Percentiles rank a stretch among this genome's conserved stretches.
These are phyloP conservation scores for Magnusiomyces magnusii DNA, from an alignment of 1,139 yeast genomes.

Conservation along the genomic window DNA sequence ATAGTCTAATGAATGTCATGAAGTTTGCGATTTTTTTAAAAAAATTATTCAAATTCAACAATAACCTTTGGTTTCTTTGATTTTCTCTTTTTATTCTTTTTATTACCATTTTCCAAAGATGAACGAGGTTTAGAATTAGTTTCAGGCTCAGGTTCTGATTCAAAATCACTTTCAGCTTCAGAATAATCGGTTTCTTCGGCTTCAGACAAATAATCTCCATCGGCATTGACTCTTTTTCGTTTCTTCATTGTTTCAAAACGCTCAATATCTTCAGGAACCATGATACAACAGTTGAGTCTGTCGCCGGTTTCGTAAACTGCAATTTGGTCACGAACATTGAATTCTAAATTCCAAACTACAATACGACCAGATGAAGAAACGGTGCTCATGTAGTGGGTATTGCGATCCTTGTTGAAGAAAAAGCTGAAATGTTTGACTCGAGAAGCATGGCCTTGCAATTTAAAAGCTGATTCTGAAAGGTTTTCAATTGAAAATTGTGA, in stretches of 20 bases:
- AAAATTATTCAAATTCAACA: slow-evolving; percentile 8
- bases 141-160: slow-evolving; percentile 38
- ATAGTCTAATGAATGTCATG: neutral
- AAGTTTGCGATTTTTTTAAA: neutral
- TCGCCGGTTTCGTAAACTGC: slow-evolving; percentile 94
- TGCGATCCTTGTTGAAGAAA: slow-evolving; percentile 39
- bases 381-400: slow-evolving; percentile 48
- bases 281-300: slow-evolving; percentile 76
- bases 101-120: slow-evolving; percentile 24
- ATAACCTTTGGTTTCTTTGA: slow-evolving; percentile 17
- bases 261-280: slow-evolving; percentile 74
- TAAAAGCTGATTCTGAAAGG: slow-evolving; percentile 33
- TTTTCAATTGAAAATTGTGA: slow-evolving; percentile 24
- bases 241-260: slow-evolving; percentile 64
- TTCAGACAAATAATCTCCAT: slow-evolving; percentile 36
- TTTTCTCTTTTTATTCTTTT: slow-evolving; percentile 41
- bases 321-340: slow-evolving; percentile 56
- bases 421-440: slow-evolving; percentile 74
- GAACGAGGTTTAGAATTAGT: slow-evolving; percentile 20
- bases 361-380: slow-evolving; percentile 91
- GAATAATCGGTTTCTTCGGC: slow-evolving; percentile 52
- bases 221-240: slow-evolving; percentile 33
- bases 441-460: slow-evolving; percentile 69
- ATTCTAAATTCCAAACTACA: slow-evolving; percentile 76
- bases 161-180: slow-evolving; percentile 36